Evolutionary conservation across 2,329 filamentous ascomycete species (phyloP).

Genomic region (Hypoxylon sp.): DNA sequence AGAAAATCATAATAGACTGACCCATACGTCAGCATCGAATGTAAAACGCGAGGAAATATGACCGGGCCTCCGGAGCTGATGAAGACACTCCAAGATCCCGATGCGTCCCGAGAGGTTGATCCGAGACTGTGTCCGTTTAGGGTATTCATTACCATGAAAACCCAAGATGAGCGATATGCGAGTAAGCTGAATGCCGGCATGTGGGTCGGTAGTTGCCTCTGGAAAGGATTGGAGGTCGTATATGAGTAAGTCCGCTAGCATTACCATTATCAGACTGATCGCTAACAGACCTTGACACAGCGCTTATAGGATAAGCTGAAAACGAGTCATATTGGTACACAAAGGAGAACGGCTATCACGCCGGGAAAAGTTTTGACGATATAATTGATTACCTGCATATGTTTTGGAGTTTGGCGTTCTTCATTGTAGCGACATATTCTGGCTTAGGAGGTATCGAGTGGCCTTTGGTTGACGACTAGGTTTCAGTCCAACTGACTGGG

Average conservation of each 20-base stretch:
- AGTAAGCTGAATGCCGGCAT: slow-evolving; percentile 49
- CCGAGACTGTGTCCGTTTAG: slow-evolving; percentile 46
- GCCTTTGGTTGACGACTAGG: background rate
- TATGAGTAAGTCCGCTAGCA: slow-evolving; percentile 47
- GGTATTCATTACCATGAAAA: slow-evolving; percentile 51
- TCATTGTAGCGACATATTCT: background rate
- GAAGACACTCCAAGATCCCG: slow-evolving; percentile 43
- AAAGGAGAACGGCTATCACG: background rate
- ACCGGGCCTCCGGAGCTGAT: slow-evolving; percentile 46
- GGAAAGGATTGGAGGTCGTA: slow-evolving; percentile 49
- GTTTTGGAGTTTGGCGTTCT: slow-evolving; percentile 3
- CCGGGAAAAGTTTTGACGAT: background rate
- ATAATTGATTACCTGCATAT: background rate
- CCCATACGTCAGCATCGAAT: slow-evolving; percentile 48
- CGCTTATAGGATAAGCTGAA: slow-evolving; percentile 45
- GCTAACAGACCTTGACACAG: slow-evolving; percentile 39
- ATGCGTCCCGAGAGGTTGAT: slow-evolving; percentile 37
- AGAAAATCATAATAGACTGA: slow-evolving; percentile 2
- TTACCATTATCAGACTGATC: background rate
- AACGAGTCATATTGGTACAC: background rate
- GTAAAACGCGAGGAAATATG: slow-evolving; percentile 46
- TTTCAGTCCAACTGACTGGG: background rate
- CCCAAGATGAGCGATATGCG: slow-evolving; percentile 50
- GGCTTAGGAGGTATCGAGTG: background rate
- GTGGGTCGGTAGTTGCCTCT: slow-evolving; percentile 51